These are phyloP conservation scores for Yamadazyma songkhlaensis DNA, from an alignment of 1,139 yeast genomes.

Conservation along the genomic window DNA sequence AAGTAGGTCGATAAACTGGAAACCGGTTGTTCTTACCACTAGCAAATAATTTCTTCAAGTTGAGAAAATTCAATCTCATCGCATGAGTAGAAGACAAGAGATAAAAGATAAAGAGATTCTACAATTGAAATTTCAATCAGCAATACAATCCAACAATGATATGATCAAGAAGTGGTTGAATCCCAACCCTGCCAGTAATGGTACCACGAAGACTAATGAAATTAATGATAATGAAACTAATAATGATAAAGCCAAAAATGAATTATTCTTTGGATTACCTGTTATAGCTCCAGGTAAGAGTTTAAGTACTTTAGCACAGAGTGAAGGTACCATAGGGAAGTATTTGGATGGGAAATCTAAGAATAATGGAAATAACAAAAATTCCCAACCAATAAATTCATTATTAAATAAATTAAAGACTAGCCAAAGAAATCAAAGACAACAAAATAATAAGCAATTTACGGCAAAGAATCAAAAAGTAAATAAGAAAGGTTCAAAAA, in stretches of 20 bases:
- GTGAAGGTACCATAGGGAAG: conserved; percentile 5
- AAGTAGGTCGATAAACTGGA: no score
- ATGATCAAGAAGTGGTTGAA: conserved; percentile 44
- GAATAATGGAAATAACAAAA: conserved; percentile 18
- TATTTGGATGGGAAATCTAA: conserved; percentile 8
- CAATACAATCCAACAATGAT: conserved; percentile 34
- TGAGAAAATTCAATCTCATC: neutral
- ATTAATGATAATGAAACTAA: neutral
- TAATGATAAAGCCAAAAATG: no score
- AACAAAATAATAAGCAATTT: neutral
- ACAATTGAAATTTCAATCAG: conserved; percentile 47
- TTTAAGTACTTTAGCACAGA: conserved; percentile 13
- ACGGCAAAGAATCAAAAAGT: neutral
- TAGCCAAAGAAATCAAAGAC: conserved; percentile 17
- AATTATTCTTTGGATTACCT: conserved; percentile 36
- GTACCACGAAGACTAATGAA: neutral
- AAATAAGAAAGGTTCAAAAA: no score
- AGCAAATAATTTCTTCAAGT: no score
- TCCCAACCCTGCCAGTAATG: neutral
- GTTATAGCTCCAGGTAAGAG: conserved; percentile 43
- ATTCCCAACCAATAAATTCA: conserved; percentile 36
- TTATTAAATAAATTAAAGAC: conserved; percentile 45
- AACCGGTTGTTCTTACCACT: no score
- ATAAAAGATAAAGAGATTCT: conserved; percentile 47
- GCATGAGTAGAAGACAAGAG: conserved; percentile 35